A percentile compares a stretch with the other conserved stretches of the same genome.
Evolutionary conservation across 2,329 filamentous ascomycete species (phyloP).

Genomic region (Penicillium sp.): DNA sequence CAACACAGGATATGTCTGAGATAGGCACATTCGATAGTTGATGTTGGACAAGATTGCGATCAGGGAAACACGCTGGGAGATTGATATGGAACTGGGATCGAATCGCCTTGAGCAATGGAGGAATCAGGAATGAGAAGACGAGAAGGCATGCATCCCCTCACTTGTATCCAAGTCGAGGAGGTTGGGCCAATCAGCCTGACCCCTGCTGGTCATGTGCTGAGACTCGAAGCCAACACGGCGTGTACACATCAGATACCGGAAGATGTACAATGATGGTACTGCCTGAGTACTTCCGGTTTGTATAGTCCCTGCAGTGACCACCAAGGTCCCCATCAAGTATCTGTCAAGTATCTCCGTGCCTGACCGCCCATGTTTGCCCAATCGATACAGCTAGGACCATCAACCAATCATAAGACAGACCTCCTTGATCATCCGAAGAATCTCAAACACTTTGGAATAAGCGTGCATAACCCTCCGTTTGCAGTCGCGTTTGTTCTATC

Average conservation of each 20-base stretch:
- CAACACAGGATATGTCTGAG: neutral
- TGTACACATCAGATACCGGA: conserved; percentile 6
- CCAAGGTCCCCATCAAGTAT: conserved; percentile 3
- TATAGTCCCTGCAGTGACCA: neutral
- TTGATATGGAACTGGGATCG: conserved; percentile 6
- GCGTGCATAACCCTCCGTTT: neutral
- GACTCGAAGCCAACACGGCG: conserved; percentile 9
- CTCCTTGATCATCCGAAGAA: neutral
- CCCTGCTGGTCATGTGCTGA: conserved; percentile 12
- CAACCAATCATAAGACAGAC: conserved; percentile 10
- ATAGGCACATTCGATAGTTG: conserved; percentile 6
- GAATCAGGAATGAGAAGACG: conserved; percentile 13
- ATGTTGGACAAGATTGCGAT: conserved; percentile 6
- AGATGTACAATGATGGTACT: neutral
- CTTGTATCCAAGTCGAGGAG: conserved; percentile 24
- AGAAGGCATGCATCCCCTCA: conserved; percentile 18
- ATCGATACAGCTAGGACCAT: conserved; percentile 13
- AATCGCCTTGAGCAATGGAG: conserved; percentile 21
- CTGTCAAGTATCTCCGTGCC: conserved; percentile 12
- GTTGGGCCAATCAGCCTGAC: conserved; percentile 31
- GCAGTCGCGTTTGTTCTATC: conserved; percentile 12
- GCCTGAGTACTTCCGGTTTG: neutral
- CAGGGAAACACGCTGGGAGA: conserved; percentile 3
- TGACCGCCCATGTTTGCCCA: conserved; percentile 27
- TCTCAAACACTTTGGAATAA: neutral